These are phyloP conservation scores for Aspergillus latus DNA, from an alignment of 2,329 filamentous ascomycete species.

Conservation along the genomic window DNA sequence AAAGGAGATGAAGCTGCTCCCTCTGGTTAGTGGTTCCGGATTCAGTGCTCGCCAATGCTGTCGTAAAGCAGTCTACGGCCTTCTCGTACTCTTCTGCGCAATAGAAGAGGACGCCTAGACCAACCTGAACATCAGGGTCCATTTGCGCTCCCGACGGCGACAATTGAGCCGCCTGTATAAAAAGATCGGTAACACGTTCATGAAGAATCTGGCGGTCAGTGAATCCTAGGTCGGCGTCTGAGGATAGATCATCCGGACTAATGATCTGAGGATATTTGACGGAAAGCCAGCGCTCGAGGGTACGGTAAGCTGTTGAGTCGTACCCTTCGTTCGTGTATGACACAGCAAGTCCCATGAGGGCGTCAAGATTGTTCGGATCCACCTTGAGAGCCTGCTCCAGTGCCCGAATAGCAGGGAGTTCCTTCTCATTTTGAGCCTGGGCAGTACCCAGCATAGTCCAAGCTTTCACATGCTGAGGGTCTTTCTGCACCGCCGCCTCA, in stretches of 20 bases:
- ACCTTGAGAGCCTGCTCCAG: slow-evolving; percentile 87
- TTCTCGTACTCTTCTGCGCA: slow-evolving; percentile 98
- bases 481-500: slow-evolving; percentile 89
- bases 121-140: slow-evolving; percentile 98
- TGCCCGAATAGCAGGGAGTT: slow-evolving; percentile 90
- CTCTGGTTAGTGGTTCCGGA: slow-evolving; percentile 78
- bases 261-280: slow-evolving; percentile 87
- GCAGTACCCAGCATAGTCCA: slow-evolving; percentile 91
- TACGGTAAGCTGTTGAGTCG: slow-evolving; percentile 93
- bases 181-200: slow-evolving; percentile 83
- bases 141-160: slow-evolving; percentile 91
- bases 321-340: slow-evolving; percentile 99
- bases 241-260: slow-evolving; percentile 68
- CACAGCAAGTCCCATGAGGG: slow-evolving; percentile 91
- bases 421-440: slow-evolving; percentile 98
- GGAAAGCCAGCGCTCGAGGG: slow-evolving; percentile 94
- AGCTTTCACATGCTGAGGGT: slow-evolving; percentile 81
- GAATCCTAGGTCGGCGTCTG: slow-evolving; percentile 83
- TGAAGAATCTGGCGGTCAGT: slow-evolving; percentile 89
- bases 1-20: slow-evolving; percentile 87
- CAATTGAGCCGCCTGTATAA: slow-evolving; percentile 88
- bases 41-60: slow-evolving; percentile 83
- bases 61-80: slow-evolving; percentile 95
- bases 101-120: slow-evolving; percentile 94
- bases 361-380: slow-evolving; percentile 81